Percentiles rank a stretch among this genome's conserved stretches.
Evolutionary conservation across 208 protist species (phyloP).

Genomic region (Acanthamoeba triangularis): DNA sequence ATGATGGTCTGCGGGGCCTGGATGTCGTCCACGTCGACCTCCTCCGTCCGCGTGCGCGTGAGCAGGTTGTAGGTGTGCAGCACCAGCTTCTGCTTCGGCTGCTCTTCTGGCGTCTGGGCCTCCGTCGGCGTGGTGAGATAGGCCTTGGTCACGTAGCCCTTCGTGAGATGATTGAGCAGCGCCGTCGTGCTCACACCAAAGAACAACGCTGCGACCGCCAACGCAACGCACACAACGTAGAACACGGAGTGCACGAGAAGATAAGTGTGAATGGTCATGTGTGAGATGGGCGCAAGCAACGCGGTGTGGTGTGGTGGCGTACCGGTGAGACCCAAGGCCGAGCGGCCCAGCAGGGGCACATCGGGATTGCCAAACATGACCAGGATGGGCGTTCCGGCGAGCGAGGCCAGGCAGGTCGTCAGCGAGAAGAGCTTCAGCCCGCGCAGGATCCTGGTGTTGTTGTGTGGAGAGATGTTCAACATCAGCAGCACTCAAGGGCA

Average conservation of each 20-base stretch:
- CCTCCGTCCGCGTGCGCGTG: constrained; percentile 6
- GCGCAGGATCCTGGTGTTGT: background rate
- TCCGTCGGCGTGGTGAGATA: constrained; percentile 13
- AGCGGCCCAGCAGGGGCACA: constrained; percentile 24
- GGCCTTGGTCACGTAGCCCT: constrained; percentile 54
- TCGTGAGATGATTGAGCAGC: constrained; percentile 27
- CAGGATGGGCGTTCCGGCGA: constrained; percentile 33
- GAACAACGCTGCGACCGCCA: background rate
- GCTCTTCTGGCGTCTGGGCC: background rate
- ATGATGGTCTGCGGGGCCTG: constrained; percentile 42
- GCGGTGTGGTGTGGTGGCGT: background rate
- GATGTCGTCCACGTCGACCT: constrained; percentile 56
- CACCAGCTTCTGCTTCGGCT: constrained; percentile 13
- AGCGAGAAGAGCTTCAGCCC: constrained; percentile 51
- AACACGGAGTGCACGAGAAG: background rate
- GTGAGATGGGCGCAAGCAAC: too few relatives aligned
- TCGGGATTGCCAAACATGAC: constrained; percentile 34
- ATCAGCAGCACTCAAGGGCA: background rate
- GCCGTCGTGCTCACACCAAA: constrained; percentile 51
- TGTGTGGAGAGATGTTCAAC: background rate
- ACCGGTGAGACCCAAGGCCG: constrained; percentile 23
- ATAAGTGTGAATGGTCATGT: too few relatives aligned
- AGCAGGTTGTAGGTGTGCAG: constrained; percentile 36
- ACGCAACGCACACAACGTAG: background rate
- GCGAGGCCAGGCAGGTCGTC: constrained; percentile 33